Percentiles rank a stretch among this genome's conserved stretches.
Evolutionary conservation across 768 basidiomycete genomes (phyloP).

Genomic region (Leccinum variicolor): DNA sequence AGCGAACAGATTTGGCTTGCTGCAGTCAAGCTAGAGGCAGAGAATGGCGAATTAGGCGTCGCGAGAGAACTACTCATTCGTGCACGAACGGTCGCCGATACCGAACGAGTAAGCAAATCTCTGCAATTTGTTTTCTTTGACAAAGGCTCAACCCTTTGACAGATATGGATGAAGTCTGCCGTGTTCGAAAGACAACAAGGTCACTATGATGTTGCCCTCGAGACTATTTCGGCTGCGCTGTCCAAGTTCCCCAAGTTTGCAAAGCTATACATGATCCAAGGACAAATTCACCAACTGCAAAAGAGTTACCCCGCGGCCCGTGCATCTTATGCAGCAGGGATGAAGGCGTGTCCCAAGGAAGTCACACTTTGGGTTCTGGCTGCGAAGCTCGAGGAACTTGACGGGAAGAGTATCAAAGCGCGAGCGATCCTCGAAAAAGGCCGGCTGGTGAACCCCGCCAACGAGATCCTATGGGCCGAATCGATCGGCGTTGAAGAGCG

Average conservation of each 20-base stretch:
- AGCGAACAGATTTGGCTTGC: constrained; percentile 98
- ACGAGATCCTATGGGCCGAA: constrained; percentile 88
- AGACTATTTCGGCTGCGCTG: constrained; percentile 72
- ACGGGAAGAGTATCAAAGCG: constrained; percentile 89
- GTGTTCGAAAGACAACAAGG: constrained; percentile 93
- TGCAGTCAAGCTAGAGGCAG: constrained; percentile 94
- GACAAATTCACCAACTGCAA: constrained; percentile 75
- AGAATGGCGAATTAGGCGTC: constrained; percentile 86
- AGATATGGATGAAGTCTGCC: constrained; percentile 99
- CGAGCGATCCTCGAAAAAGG: constrained; percentile 89
- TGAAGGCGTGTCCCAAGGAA: constrained; percentile 85
- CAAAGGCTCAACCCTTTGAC: not conserved
- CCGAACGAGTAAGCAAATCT: constrained; percentile 65
- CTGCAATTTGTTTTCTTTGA: not conserved
- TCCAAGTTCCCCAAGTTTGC: constrained; percentile 84
- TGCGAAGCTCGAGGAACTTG: constrained; percentile 84
- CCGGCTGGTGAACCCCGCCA: constrained; percentile 78
- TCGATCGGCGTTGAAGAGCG: constrained; percentile 90
- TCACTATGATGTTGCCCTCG: constrained; percentile 65
- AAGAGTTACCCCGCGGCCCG: constrained; percentile 66
- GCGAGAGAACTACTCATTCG: constrained; percentile 85
- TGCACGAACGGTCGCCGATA: constrained; percentile 88
- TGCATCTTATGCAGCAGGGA: constrained; percentile 75
- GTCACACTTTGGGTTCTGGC: constrained; percentile 88
- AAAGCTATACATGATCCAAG: constrained; percentile 97